A percentile compares a stretch with the other conserved stretches of the same genome.
Evolutionary conservation across 441 rosid genomes (phyloP).

Genomic region (Syzygium syzygioides): DNA sequence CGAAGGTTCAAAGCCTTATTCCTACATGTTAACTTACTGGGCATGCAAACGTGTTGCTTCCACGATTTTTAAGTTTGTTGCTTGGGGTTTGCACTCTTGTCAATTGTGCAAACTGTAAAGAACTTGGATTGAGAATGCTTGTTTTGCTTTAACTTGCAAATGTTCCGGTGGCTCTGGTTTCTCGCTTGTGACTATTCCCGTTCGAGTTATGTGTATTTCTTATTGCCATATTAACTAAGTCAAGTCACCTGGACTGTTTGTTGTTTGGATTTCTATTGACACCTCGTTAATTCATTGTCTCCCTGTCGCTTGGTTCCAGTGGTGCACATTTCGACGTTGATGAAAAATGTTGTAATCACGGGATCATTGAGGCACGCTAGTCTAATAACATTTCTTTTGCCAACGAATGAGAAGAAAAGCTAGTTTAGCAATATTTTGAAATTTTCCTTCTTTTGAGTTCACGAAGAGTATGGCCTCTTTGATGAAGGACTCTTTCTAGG

Average conservation of each 20-base stretch:
- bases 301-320: not conserved
- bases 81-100: not conserved
- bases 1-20: conserved; percentile 37
- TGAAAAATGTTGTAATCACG: not conserved
- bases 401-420: not conserved
- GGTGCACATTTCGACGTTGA: not conserved
- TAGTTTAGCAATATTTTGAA: not conserved
- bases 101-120: not conserved
- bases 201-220: not conserved
- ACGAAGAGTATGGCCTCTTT: not conserved
- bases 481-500: not conserved
- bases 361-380: not conserved
- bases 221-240: not conserved
- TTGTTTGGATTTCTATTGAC: not conserved
- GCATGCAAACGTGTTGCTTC: not conserved
- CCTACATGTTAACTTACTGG: not conserved
- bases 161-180: not conserved
- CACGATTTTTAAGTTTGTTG: not conserved
- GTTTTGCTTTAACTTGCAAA: not conserved
- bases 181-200: not conserved
- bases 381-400: not conserved
- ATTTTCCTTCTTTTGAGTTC: not conserved
- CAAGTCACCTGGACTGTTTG: not conserved
- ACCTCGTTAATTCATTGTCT: not conserved
- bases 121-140: not conserved